Evolutionary conservation across 805 yeast species (phyloP).

Genomic region (Candida multigemmis): DNA sequence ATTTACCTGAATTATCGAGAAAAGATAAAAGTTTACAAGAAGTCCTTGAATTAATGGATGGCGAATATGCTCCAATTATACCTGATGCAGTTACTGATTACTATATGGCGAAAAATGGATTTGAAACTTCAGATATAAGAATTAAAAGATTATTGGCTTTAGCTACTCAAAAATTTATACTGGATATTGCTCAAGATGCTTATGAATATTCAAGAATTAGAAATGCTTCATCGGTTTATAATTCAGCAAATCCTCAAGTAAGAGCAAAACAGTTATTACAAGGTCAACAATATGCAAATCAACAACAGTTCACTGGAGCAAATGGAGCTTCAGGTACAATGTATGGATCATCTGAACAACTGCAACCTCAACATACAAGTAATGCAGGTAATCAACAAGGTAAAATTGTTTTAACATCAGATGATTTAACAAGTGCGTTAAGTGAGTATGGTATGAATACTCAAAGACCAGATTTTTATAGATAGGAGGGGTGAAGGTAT

Average conservation of each 20-base stretch:
- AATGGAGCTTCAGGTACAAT: constrained; percentile 10
- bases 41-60: constrained; percentile 77
- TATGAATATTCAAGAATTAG: constrained; percentile 91
- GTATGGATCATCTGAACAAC: constrained; percentile 32
- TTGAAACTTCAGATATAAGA: constrained; percentile 68
- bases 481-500: constrained; percentile 29
- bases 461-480: constrained; percentile 87
- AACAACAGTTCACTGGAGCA: constrained; percentile 20
- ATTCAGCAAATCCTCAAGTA: constrained; percentile 77
- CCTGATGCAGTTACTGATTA: constrained; percentile 97
- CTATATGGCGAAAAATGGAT: constrained; percentile 77
- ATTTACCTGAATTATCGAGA: constrained; percentile 59
- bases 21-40: constrained; percentile 81
- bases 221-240: constrained; percentile 79
- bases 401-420: constrained; percentile 84
- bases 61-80: constrained; percentile 85
- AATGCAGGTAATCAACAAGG: constrained; percentile 51
- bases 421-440: constrained; percentile 85
- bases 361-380: constrained; percentile 20
- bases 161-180: constrained; percentile 92
- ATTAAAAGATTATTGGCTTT: constrained; percentile 75
- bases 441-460: constrained; percentile 89
- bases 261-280: constrained; percentile 71
- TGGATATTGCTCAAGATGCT: constrained; percentile 94
- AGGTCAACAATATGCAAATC: constrained; percentile 48